Conservation (phyloP, 148 eudicot species). For the Chenopodium album region DNA sequence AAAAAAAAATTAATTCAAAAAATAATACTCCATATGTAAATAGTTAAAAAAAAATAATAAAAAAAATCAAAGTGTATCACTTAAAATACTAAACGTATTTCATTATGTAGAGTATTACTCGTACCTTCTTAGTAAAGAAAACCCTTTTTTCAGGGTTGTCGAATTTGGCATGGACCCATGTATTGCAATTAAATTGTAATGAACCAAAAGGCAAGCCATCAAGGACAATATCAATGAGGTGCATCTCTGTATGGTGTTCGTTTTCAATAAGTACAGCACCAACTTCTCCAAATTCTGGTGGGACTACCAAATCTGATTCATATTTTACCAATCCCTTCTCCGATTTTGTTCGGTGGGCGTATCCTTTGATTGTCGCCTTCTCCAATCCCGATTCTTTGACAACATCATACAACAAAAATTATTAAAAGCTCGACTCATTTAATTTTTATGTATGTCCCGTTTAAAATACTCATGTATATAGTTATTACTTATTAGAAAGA, state of each 20-base stretch:
- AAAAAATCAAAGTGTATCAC: too few relatives aligned
- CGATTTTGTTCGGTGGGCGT: conserved; percentile 5
- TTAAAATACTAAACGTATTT: too few relatives aligned
- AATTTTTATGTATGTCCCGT: too few relatives aligned
- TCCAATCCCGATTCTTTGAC: conserved; percentile 26
- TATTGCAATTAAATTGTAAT: conserved; percentile 28
- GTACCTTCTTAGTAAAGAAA: conserved; percentile 46
- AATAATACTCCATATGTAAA: too few relatives aligned
- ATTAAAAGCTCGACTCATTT: too few relatives aligned
- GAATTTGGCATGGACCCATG: conserved; percentile 36
- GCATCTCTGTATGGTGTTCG: conserved; percentile 40
- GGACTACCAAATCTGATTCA: conserved; percentile 33
- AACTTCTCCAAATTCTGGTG: conserved; percentile 34
- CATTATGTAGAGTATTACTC: too few relatives aligned
- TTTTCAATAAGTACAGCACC: conserved; percentile 39
- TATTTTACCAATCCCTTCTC: conserved; percentile 22
- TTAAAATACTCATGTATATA: too few relatives aligned
- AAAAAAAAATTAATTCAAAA: too few relatives aligned
- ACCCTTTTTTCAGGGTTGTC: conserved; percentile 32
- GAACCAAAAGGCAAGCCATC: conserved; percentile 27
- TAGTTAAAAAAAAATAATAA: too few relatives aligned
- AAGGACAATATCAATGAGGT: conserved; percentile 25
- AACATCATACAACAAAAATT: not conserved
- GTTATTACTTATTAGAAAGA: too few relatives aligned
- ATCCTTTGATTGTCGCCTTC: conserved; percentile 28